Evolutionary conservation across 2,329 filamentous ascomycete genomes (phyloP).

Genomic region (Pezicula radicicola): DNA sequence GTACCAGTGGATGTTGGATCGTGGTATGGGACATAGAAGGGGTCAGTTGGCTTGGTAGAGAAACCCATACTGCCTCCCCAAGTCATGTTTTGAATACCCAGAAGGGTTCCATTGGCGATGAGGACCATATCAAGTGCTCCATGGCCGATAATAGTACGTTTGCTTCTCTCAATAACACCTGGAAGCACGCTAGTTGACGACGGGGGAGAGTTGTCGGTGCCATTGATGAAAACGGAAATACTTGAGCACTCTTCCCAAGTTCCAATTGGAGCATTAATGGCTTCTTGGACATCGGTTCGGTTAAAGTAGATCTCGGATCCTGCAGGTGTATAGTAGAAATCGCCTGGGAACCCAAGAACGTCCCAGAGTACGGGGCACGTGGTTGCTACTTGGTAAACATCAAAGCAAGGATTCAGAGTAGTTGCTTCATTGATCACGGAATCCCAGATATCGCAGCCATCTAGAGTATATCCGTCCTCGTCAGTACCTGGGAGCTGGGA

Average conservation of each 20-base stretch:
- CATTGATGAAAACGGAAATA: constrained; percentile 41
- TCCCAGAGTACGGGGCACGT: constrained; percentile 71
- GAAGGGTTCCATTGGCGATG: constrained; percentile 56
- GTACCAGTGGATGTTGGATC: constrained; percentile 64
- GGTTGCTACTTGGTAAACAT: constrained; percentile 70
- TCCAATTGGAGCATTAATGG: constrained; percentile 69
- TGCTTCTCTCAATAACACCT: constrained; percentile 68
- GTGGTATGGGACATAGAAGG: constrained; percentile 47
- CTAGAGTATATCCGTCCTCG: constrained; percentile 30
- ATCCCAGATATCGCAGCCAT: constrained; percentile 56
- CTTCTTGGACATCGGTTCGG: constrained; percentile 55
- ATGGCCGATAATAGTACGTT: constrained; percentile 72
- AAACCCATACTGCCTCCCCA: constrained; percentile 63
- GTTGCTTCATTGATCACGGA: constrained; percentile 51
- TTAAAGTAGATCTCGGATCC: constrained; percentile 63
- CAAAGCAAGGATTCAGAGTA: constrained; percentile 72
- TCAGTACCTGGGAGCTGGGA: constrained; percentile 39
- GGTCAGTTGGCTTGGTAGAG: constrained; percentile 34
- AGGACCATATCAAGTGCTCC: constrained; percentile 59
- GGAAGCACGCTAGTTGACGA: constrained; percentile 59
- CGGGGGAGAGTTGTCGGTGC: constrained; percentile 49
- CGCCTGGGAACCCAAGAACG: constrained; percentile 66
- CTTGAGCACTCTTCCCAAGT: constrained; percentile 56
- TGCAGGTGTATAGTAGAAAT: constrained; percentile 57
- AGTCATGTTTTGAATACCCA: constrained; percentile 67